Evolutionary conservation across 225 moss, liverwort and hornwort species (phyloP).

Genomic region (Pseudisothecium myosuroides): DNA sequence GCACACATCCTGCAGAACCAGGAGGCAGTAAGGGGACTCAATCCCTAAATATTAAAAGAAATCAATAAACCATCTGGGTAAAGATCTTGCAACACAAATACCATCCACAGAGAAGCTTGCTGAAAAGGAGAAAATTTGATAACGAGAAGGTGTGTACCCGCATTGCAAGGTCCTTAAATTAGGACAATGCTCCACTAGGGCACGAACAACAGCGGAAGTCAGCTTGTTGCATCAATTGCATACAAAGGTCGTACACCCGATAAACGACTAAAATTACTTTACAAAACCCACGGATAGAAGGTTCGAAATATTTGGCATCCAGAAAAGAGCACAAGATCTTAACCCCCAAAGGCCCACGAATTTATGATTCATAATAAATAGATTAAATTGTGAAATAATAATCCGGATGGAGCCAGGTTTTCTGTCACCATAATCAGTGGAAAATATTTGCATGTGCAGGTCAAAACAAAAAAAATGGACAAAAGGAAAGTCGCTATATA

Average conservation of each 20-base stretch:
- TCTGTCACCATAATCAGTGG: neutral
- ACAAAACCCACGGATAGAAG: neutral
- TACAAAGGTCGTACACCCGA: neutral
- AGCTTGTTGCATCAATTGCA: conserved; percentile 77
- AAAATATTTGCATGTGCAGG: neutral
- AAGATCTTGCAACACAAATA: neutral
- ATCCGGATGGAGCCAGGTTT: neutral
- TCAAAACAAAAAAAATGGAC: neutral
- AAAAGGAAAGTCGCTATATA: neutral
- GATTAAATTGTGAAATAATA: neutral
- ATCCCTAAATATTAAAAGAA: neutral
- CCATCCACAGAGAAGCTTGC: neutral
- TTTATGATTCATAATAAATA: neutral
- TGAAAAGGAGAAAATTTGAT: neutral
- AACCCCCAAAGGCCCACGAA: neutral
- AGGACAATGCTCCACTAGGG: conserved; percentile 77
- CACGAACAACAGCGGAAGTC: conserved; percentile 54
- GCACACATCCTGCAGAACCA: no score
- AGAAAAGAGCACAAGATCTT: neutral
- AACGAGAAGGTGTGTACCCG: conserved; percentile 35
- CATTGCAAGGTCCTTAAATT: conserved; percentile 75
- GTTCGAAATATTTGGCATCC: neutral
- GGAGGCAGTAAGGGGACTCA: no score
- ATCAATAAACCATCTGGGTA: neutral
- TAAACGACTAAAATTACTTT: neutral